A percentile compares a stretch with the other conserved stretches of the same genome.
These are phyloP conservation scores for Odonthalia washingtoniensis DNA, from an alignment of 31 red algal genomes.

Conservation along the genomic window DNA sequence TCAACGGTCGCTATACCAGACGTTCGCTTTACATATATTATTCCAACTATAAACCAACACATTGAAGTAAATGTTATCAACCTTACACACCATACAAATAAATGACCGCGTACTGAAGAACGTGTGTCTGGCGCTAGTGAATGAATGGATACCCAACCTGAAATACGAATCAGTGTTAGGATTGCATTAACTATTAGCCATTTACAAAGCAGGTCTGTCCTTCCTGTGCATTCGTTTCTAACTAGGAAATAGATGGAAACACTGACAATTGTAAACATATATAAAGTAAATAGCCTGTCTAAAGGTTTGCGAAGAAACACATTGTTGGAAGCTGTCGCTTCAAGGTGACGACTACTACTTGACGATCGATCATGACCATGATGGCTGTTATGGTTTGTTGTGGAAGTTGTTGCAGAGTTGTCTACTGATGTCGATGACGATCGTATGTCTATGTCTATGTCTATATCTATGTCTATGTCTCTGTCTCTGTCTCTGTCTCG, in stretches of 20 bases:
- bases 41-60: constrained; percentile 36
- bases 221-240: background rate
- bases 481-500: no score
- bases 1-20: background rate
- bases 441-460: no score
- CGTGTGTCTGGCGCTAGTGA: constrained; percentile 19
- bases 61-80: background rate
- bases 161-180: background rate
- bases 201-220: background rate
- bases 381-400: no score
- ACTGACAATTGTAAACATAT: constrained; percentile 10
- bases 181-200: constrained; percentile 44
- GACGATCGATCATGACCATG: no score
- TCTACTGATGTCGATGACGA: no score
- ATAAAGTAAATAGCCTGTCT: background rate
- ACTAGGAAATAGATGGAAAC: constrained; percentile 22
- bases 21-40: constrained; percentile 23
- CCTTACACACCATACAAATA: constrained; percentile 5
- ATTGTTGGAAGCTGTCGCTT: no score
- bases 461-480: no score
- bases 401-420: no score
- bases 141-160: constrained; percentile 12
- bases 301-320: background rate
- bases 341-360: no score
- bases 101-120: background rate